These are phyloP conservation scores for Xylariaceae sp. DNA, from an alignment of 2,329 filamentous ascomycete genomes.

Conservation along the genomic window DNA sequence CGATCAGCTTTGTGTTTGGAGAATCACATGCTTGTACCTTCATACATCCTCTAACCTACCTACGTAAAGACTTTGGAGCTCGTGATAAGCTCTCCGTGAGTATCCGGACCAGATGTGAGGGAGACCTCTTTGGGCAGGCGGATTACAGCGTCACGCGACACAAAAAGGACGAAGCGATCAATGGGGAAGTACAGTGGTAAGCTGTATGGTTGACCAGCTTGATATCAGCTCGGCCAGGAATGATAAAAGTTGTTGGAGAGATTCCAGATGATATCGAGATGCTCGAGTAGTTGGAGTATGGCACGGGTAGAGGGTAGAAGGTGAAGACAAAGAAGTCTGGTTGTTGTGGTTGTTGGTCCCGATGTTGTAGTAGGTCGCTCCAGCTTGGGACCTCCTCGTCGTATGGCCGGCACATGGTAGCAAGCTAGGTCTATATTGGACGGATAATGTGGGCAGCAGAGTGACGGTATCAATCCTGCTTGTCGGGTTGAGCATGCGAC, in stretches of 20 bases:
- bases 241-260: background rate
- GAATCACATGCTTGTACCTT: background rate
- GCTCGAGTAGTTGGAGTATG: background rate
- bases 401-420: slow-evolving; percentile 20
- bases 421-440: slow-evolving; percentile 21
- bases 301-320: background rate
- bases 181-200: background rate
- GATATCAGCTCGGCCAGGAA: background rate
- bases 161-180: background rate
- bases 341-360: slow-evolving; percentile 1
- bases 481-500: slow-evolving; percentile 29
- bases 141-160: slow-evolving; percentile 19
- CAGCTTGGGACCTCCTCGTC: background rate
- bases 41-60: no score
- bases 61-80: background rate
- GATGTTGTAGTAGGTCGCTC: background rate
- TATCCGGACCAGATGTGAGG: background rate
- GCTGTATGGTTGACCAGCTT: background rate
- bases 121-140: background rate
- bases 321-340: background rate
- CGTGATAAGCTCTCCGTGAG: background rate
- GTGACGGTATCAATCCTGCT: background rate
- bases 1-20: background rate
- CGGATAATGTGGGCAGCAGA: slow-evolving; percentile 4
- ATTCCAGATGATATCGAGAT: background rate